Conservation (phyloP, 23 red algal species). For the Gracilariopsis chorda region DNA sequence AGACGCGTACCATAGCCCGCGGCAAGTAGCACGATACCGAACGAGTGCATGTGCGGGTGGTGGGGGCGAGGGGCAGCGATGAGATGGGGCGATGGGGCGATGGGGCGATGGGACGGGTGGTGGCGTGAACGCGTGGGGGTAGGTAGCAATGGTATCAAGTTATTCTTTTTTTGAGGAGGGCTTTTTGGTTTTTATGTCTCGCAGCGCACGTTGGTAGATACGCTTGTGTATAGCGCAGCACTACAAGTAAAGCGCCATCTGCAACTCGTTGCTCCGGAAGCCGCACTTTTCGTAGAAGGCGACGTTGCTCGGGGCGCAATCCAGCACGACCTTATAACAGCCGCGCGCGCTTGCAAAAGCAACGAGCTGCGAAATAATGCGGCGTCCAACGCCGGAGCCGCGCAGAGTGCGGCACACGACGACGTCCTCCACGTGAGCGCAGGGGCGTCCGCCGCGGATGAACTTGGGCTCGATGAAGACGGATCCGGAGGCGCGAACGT, state of each 20-base stretch:
- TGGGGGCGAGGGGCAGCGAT: too few species aligned
- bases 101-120: too few species aligned
- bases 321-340: conserved; percentile 87
- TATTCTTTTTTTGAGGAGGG: too few species aligned
- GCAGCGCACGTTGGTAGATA: too few species aligned
- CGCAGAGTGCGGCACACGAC: conserved; percentile 48
- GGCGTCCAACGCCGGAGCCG: conserved; percentile 39
- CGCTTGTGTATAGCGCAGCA: too few species aligned
- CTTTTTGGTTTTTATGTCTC: too few species aligned
- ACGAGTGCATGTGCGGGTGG: too few species aligned
- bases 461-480: conserved; percentile 79
- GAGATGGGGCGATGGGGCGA: too few species aligned
- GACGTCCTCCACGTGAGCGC: conserved; percentile 85
- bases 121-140: too few species aligned
- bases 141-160: too few species aligned
- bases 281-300: conserved; percentile 80
- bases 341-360: conserved; percentile 36
- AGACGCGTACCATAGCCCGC: conserved; percentile 85
- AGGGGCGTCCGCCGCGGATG: conserved; percentile 56
- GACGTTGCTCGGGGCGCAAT: conserved; percentile 62
- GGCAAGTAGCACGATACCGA: conserved; percentile 61
- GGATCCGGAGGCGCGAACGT: conserved; percentile 42
- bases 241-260: conserved; percentile 85
- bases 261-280: conserved; percentile 47
- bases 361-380: conserved; percentile 41